phyloP scores from a whole-genome alignment of 768 basidiomycete genomes.

The Trichaptum fuscoviolaceum region DNA sequence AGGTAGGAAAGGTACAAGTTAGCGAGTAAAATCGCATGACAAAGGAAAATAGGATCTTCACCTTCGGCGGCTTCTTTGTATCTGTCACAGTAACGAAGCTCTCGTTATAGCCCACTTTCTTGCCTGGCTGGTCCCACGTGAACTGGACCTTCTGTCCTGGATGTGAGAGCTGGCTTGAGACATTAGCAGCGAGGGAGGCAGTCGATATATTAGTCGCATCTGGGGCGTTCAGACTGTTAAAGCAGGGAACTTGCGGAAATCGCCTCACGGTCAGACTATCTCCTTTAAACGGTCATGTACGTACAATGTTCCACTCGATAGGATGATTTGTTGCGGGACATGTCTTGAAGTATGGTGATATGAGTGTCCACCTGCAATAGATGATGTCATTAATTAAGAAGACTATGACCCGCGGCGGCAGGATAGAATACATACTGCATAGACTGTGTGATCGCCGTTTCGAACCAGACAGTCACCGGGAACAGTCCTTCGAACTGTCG shows the following conservation, averaged over 20 bases:
- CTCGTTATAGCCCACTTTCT: constrained; percentile 43
- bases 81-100: constrained; percentile 46
- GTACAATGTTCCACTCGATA: constrained; percentile 38
- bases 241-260: not conserved
- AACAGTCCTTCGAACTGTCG: constrained; percentile 56
- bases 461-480: constrained; percentile 55
- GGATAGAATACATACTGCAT: constrained; percentile 30
- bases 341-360: constrained; percentile 44
- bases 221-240: not conserved
- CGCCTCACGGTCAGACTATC: too few species aligned
- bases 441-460: constrained; percentile 52
- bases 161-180: constrained; percentile 44
- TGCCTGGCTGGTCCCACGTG: constrained; percentile 52
- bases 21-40: not conserved
- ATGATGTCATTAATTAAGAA: not conserved
- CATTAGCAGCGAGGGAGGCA: constrained; percentile 21
- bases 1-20: not conserved
- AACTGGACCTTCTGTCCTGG: constrained; percentile 43
- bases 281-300: too few species aligned
- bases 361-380: constrained; percentile 41
- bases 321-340: constrained; percentile 51
- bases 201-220: not conserved
- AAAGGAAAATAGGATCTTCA: constrained; percentile 12
- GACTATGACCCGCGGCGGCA: not conserved
- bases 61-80: constrained; percentile 35